Evolutionary conservation across 306 rosid species (phyloP).

Genomic region (Cercis canadensis): DNA sequence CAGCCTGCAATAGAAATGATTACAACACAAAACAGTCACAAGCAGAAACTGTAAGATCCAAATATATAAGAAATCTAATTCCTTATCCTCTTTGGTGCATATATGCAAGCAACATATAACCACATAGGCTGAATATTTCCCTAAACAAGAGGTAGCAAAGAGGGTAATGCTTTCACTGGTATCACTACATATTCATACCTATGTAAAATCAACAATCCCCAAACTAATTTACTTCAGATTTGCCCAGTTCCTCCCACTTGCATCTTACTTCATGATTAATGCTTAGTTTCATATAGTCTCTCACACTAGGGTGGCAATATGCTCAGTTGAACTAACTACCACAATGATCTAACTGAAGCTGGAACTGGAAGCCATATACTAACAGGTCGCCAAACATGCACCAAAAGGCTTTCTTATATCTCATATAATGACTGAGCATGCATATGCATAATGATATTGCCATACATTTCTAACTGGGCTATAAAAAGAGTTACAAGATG

Average conservation of each 20-base stretch:
- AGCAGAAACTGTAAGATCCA: conserved; percentile 1
- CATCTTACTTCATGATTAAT: conserved; percentile 17
- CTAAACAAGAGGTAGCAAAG: neutral
- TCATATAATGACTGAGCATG: neutral
- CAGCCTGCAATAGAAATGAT: conserved; percentile 68
- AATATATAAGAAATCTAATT: neutral
- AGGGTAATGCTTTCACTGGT: neutral
- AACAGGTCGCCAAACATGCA: neutral
- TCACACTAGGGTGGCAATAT: neutral
- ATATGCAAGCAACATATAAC: neutral
- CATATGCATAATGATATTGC: conserved; percentile 5
- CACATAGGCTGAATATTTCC: conserved; percentile 5
- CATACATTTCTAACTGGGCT: neutral
- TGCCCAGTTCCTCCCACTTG: neutral
- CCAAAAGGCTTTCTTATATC: conserved; percentile 4
- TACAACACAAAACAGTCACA: conserved; percentile 14
- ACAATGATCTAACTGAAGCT: neutral
- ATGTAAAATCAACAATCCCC: neutral
- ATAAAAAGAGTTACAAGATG: too few relatives aligned
- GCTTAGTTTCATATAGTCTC: conserved; percentile 9
- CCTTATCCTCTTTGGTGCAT: neutral
- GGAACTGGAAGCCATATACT: neutral
- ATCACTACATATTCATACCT: too few relatives aligned
- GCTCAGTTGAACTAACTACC: conserved; percentile 11
- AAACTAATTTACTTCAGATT: neutral